phyloP scores from a whole-genome alignment of 345 rosid genomes.

The Excoecaria cochinchinensis region DNA sequence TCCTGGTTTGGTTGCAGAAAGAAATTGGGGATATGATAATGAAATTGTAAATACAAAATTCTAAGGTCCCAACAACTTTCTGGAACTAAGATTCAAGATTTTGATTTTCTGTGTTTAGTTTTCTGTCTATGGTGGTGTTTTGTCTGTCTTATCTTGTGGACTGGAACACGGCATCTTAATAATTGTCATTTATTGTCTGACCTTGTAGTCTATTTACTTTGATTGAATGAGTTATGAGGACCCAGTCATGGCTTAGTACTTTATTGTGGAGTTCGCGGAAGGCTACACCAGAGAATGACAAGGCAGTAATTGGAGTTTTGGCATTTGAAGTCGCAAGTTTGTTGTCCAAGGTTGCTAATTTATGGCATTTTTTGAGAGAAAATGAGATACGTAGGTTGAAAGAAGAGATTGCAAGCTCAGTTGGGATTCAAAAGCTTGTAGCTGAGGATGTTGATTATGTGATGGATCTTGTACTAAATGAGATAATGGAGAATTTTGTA shows the following conservation, averaged over 20 bases:
- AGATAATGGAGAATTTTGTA: constrained; percentile 51
- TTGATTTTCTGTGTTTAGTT: not conserved
- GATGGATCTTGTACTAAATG: constrained; percentile 56
- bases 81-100: not conserved
- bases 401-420: constrained; percentile 43
- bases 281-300: constrained; percentile 32
- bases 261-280: constrained; percentile 43
- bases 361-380: constrained; percentile 55
- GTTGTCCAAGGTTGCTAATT: constrained; percentile 49
- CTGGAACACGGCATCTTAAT: not conserved
- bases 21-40: not conserved
- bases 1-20: not conserved
- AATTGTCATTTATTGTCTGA: not conserved
- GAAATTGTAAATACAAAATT: not conserved
- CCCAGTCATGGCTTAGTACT: constrained; percentile 54
- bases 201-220: constrained; percentile 10
- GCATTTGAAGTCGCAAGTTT: constrained; percentile 58
- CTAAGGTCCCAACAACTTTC: not conserved
- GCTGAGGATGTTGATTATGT: constrained; percentile 45
- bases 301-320: constrained; percentile 50
- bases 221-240: constrained; percentile 44
- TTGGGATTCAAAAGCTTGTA: constrained; percentile 50
- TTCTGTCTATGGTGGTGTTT: not conserved
- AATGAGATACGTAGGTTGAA: constrained; percentile 41
- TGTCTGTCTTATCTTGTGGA: not conserved